These are phyloP conservation scores for Phlebiopsis flavidoalba DNA, from an alignment of 768 basidiomycete species.

Conservation along the genomic window DNA sequence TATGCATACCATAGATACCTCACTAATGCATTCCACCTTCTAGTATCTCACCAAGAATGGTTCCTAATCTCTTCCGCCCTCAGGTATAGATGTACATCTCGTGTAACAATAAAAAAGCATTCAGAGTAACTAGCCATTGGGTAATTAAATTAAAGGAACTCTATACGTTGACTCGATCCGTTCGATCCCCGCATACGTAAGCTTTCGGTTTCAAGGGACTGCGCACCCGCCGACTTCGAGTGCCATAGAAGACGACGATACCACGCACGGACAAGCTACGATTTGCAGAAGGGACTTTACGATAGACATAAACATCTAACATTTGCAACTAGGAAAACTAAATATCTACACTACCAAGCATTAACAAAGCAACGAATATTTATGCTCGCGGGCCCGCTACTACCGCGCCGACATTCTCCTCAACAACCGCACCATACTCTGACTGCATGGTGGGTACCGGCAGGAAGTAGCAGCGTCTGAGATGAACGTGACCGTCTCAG, in stretches of 20 bases:
- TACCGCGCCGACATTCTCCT: conserved; percentile 30
- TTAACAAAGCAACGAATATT: not conserved
- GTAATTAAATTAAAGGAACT: not conserved
- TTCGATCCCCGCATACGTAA: conserved; percentile 7
- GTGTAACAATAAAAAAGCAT: not conserved
- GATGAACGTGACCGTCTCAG: conserved; percentile 90
- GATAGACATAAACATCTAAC: not conserved
- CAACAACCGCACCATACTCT: conserved; percentile 34
- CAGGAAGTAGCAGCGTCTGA: conserved; percentile 88
- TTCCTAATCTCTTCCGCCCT: conserved; percentile 91
- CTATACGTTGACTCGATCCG: not conserved
- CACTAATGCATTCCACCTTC: not conserved
- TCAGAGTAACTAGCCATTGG: not conserved
- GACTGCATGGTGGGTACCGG: conserved; percentile 78
- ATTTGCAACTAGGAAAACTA: conserved; percentile 7
- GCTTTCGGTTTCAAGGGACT: not conserved
- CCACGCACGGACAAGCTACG: not conserved
- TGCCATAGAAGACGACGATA: not conserved
- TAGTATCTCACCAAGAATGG: conserved; percentile 90
- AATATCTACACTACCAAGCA: conserved; percentile 4
- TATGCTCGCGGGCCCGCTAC: not conserved
- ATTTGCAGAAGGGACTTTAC: not conserved
- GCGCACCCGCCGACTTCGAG: no score
- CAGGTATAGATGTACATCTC: conserved; percentile 48
- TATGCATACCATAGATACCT: conserved; percentile 2